phyloP scores from a whole-genome alignment of 208 protist genomes.

The Trypanosoma theileri region DNA sequence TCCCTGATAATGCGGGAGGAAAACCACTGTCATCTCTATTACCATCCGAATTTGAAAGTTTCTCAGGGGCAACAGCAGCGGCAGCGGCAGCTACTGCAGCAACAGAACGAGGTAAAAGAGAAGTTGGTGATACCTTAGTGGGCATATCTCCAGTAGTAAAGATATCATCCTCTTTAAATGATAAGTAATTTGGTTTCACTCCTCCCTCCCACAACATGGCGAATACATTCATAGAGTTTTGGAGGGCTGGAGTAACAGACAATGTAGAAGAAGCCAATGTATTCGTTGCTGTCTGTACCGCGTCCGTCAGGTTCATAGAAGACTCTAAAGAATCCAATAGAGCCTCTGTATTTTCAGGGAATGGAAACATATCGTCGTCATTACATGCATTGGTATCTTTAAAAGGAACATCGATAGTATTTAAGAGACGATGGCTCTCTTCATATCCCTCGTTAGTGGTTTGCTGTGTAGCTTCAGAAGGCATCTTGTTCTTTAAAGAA shows the following conservation, averaged over 20 bases:
- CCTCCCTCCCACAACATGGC: constrained; percentile 1
- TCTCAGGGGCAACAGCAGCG: too few species aligned
- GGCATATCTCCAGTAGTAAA: neutral
- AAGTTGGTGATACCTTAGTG: neutral
- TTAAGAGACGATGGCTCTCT: neutral
- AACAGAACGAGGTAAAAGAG: too few species aligned
- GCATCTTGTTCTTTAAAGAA: neutral
- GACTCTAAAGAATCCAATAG: constrained; percentile 1
- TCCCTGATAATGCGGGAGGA: neutral
- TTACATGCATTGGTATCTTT: neutral
- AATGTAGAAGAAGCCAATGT: constrained; percentile 3
- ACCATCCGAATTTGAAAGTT: too few species aligned
- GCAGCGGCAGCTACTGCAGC: too few species aligned
- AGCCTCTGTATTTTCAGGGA: neutral
- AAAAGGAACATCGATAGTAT: neutral
- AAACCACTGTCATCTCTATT: neutral
- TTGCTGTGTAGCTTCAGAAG: neutral
- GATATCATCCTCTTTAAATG: neutral
- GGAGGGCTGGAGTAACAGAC: neutral
- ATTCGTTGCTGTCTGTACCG: constrained; percentile 1
- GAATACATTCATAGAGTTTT: neutral
- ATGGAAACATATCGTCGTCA: neutral
- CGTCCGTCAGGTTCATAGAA: constrained; percentile 15
- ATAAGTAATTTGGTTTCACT: neutral
- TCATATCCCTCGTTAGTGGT: neutral